Percentiles rank a stretch among this genome's conserved stretches.
Evolutionary conservation across 2,329 filamentous ascomycete genomes (phyloP).

Genomic region (Purpureocillium lavendulum): DNA sequence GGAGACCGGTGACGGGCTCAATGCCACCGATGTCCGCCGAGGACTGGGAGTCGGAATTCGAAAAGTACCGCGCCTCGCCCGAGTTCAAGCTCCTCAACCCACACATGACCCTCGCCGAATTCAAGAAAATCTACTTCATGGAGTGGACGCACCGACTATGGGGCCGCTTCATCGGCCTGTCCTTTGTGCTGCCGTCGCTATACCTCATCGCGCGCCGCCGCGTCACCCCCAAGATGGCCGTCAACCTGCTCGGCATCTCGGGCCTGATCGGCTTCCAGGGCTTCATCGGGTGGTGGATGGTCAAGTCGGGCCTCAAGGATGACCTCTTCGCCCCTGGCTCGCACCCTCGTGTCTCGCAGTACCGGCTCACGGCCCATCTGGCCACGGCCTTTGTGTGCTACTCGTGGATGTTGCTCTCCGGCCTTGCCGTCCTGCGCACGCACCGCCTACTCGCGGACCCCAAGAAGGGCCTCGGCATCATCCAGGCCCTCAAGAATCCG

Average conservation of each 20-base stretch:
- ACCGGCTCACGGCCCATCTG: slow-evolving; percentile 82
- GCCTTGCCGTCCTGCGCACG: slow-evolving; percentile 73
- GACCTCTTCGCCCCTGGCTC: slow-evolving; percentile 88
- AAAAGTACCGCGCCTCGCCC: slow-evolving; percentile 84
- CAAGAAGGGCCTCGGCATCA: slow-evolving; percentile 47
- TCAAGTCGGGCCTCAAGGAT: slow-evolving; percentile 90
- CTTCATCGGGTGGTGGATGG: slow-evolving; percentile 99
- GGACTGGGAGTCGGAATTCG: slow-evolving; percentile 90
- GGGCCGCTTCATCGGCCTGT: slow-evolving; percentile 84
- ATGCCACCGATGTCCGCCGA: slow-evolving; percentile 68
- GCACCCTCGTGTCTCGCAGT: slow-evolving; percentile 90
- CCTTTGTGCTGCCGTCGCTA: slow-evolving; percentile 77
- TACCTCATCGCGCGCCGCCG: slow-evolving; percentile 80
- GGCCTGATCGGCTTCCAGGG: slow-evolving; percentile 90
- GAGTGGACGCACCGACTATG: slow-evolving; percentile 95
- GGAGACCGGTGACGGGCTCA: slow-evolving; percentile 91
- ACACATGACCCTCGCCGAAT: slow-evolving; percentile 85
- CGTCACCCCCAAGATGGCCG: slow-evolving; percentile 71
- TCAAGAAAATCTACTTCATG: slow-evolving; percentile 99
- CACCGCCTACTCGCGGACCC: slow-evolving; percentile 64
- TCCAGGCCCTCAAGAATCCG: slow-evolving; percentile 57
- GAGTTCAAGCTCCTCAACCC: slow-evolving; percentile 91
- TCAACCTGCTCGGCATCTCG: slow-evolving; percentile 73
- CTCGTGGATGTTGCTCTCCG: slow-evolving; percentile 86
- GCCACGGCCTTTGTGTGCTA: slow-evolving; percentile 90